Percentiles rank a stretch among this genome's conserved stretches.
Conservation (phyloP, 208 protist species). For the Herpetomonas tarakana region DNA sequence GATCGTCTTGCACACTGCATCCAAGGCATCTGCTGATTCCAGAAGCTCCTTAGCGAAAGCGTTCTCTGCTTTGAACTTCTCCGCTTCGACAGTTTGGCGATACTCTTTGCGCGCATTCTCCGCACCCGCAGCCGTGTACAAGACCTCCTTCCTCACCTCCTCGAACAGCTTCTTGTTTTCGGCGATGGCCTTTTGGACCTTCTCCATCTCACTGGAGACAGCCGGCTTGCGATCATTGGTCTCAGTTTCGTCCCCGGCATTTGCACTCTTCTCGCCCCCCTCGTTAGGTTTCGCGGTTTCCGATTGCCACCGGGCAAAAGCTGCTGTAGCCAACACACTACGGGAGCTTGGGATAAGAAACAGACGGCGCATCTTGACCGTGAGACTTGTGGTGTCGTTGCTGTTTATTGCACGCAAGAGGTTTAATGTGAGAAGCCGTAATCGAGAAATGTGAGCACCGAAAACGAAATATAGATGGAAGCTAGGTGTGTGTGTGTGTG, state of each 20-base stretch:
- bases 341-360: not conserved
- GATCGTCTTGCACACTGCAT: slow-evolving; percentile 26
- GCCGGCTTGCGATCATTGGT: not conserved
- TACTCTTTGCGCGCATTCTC: slow-evolving; percentile 54
- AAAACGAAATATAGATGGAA: not conserved
- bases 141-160: slow-evolving; percentile 31
- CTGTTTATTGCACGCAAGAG: not conserved
- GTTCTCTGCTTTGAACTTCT: slow-evolving; percentile 21
- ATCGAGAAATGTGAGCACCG: not conserved
- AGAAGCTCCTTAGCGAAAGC: slow-evolving; percentile 61
- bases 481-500: not conserved
- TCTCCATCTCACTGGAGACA: slow-evolving; percentile 12
- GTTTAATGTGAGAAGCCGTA: not conserved
- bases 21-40: slow-evolving; percentile 53
- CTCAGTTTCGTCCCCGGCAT: not conserved
- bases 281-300: not conserved
- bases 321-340: not conserved
- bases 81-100: slow-evolving; percentile 20
- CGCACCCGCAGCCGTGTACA: slow-evolving; percentile 53
- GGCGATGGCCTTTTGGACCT: slow-evolving; percentile 9
- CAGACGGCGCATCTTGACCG: not conserved
- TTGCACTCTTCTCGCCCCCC: not conserved
- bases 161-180: slow-evolving; percentile 27
- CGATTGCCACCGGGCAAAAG: not conserved
- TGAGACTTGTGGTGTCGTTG: not conserved